Percentiles rank a stretch among this genome's conserved stretches.
These are phyloP conservation scores for Paecilomyces dactylethromorphus DNA, from an alignment of 2,329 filamentous ascomycete genomes.

Conservation along the genomic window DNA sequence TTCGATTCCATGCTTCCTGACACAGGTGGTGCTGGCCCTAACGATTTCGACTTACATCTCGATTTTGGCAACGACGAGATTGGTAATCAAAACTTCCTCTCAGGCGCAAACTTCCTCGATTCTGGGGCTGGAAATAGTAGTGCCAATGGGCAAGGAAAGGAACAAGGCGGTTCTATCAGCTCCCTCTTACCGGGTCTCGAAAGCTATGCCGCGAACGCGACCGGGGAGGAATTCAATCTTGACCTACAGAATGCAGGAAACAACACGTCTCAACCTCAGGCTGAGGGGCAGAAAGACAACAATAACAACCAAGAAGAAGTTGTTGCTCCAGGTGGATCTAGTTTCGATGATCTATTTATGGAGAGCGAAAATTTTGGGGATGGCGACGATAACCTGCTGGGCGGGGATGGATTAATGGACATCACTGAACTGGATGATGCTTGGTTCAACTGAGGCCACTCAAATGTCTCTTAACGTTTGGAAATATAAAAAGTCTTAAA, in stretches of 20 bases:
- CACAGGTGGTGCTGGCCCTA: slow-evolving; percentile 16
- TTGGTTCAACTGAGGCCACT: slow-evolving; percentile 27
- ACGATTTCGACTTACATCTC: slow-evolving; percentile 33
- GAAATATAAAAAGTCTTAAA: neutral
- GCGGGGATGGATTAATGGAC: slow-evolving; percentile 30
- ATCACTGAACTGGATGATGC: slow-evolving; percentile 35
- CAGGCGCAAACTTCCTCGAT: slow-evolving; percentile 23
- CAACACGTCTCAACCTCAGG: slow-evolving; percentile 9
- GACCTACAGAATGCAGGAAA: slow-evolving; percentile 24
- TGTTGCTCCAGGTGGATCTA: slow-evolving; percentile 35
- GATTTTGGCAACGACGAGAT: slow-evolving; percentile 33
- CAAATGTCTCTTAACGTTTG: neutral
- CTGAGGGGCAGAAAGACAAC: slow-evolving; percentile 11
- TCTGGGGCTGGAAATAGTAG: slow-evolving; percentile 8
- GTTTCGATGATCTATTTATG: slow-evolving; percentile 40
- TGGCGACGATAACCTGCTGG: slow-evolving; percentile 26
- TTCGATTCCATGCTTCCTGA: slow-evolving; percentile 36
- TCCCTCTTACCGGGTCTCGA: slow-evolving; percentile 24
- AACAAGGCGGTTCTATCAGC: slow-evolving; percentile 14
- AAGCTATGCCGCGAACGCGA: slow-evolving; percentile 21
- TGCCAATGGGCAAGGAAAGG: slow-evolving; percentile 9
- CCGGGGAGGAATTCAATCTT: slow-evolving; percentile 31
- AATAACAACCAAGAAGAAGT: slow-evolving; percentile 21
- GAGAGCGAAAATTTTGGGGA: slow-evolving; percentile 32
- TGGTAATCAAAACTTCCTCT: slow-evolving; percentile 32